phyloP scores from a whole-genome alignment of 257 asterid species.

The Anisodus tanguticus region DNA sequence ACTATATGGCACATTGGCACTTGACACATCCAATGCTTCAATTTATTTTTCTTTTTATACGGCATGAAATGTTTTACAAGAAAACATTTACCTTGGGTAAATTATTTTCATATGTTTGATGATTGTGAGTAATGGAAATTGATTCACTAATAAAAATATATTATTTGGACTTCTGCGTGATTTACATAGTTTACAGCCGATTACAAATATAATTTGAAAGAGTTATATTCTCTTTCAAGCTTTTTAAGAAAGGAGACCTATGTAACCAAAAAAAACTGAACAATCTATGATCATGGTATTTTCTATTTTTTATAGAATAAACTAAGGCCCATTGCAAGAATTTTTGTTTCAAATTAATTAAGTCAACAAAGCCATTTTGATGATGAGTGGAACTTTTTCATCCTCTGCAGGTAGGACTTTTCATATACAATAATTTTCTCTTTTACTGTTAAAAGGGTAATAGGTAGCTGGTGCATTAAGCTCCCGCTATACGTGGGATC shows the following conservation, averaged over 20 bases:
- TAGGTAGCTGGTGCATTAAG: too few species aligned
- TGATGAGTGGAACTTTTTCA: background rate
- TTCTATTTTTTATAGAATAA: background rate
- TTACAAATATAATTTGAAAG: background rate
- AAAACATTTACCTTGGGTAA: background rate
- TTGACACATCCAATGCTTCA: background rate
- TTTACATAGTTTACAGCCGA: background rate
- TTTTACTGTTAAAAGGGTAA: too few species aligned
- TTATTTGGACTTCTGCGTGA: too few species aligned
- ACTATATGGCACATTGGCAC: background rate
- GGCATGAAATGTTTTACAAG: background rate
- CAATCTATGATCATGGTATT: background rate
- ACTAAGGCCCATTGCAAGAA: background rate
- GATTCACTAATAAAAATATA: background rate
- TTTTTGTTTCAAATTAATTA: background rate
- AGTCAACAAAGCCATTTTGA: slow-evolving; percentile 1
- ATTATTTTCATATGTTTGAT: background rate
- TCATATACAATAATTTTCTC: background rate
- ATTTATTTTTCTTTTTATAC: background rate
- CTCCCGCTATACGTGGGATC: too few species aligned
- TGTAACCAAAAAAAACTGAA: too few species aligned
- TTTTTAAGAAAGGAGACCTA: background rate
- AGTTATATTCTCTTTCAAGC: background rate
- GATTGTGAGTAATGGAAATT: background rate
- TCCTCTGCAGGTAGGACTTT: background rate